A percentile compares a stretch with the other conserved stretches of the same genome.
phyloP scores from a whole-genome alignment of 768 basidiomycete species.

The Psilocybe azurescens region DNA sequence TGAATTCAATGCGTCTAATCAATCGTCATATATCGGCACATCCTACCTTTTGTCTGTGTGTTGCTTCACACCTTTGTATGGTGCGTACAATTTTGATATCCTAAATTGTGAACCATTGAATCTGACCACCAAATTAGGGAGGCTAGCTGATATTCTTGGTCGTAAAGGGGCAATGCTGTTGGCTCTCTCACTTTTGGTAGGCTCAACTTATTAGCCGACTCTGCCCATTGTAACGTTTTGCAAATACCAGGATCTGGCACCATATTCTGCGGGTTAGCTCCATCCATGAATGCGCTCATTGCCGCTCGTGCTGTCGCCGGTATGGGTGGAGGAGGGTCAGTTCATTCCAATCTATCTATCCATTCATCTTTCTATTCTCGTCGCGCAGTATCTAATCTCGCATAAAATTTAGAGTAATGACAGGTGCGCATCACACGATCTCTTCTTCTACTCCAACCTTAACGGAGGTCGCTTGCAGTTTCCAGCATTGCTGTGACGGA shows the following conservation, averaged over 20 bases:
- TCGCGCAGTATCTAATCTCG: slow-evolving; percentile 29
- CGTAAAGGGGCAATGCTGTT: slow-evolving; percentile 88
- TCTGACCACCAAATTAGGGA: slow-evolving; percentile 52
- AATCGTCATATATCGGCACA: slow-evolving; percentile 88
- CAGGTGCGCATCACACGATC: slow-evolving; percentile 53
- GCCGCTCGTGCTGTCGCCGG: slow-evolving; percentile 85
- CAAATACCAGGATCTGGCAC: slow-evolving; percentile 74
- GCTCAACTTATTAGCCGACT: slow-evolving; percentile 19
- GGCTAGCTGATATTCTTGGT: slow-evolving; percentile 84
- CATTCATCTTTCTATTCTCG: slow-evolving; percentile 24
- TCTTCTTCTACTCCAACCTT: slow-evolving; percentile 24
- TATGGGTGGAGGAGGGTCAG: slow-evolving; percentile 91
- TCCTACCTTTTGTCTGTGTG: slow-evolving; percentile 88
- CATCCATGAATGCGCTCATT: slow-evolving; percentile 84
- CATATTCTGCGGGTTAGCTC: slow-evolving; percentile 83
- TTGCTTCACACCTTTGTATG: slow-evolving; percentile 91
- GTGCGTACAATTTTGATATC: slow-evolving; percentile 42
- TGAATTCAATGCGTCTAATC: slow-evolving; percentile 79
- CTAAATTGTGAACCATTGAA: slow-evolving; percentile 30
- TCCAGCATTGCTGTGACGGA: slow-evolving; percentile 87
- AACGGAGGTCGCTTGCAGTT: slow-evolving; percentile 50
- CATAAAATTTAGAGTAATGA: slow-evolving; percentile 67
- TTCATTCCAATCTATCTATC: slow-evolving; percentile 27
- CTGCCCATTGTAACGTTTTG: background rate
- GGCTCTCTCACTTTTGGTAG: slow-evolving; percentile 80